Evolutionary conservation across 208 protist genomes (phyloP).

Genomic region (Kentomonas sorsogonicus): DNA sequence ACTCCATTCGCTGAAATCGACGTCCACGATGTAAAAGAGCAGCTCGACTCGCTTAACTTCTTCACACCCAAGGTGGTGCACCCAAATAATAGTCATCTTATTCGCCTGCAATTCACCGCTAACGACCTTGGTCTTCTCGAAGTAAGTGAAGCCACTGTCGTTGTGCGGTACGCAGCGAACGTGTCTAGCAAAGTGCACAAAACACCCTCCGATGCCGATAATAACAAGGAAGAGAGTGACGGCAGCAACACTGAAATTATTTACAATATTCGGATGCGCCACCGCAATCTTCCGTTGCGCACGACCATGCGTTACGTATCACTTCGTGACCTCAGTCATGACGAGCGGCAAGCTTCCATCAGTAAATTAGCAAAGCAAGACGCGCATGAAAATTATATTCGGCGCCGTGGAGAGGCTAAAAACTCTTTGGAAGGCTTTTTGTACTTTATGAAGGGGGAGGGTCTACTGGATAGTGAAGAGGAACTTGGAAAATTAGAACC

Average conservation of each 20-base stretch:
- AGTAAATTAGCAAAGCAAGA: conserved; percentile 41
- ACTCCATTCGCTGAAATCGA: conserved; percentile 34
- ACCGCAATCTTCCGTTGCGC: conserved; percentile 17
- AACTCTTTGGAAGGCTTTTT: conserved; percentile 84
- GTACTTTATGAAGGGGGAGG: conserved; percentile 68
- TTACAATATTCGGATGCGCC: conserved; percentile 50
- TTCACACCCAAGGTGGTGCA: conserved; percentile 40
- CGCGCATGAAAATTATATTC: conserved; percentile 43
- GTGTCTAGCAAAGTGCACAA: conserved; percentile 32
- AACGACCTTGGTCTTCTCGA: conserved; percentile 72
- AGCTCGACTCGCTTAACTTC: conserved; percentile 32
- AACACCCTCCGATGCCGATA: background rate
- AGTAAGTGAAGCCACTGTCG: conserved; percentile 47
- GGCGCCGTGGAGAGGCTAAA: conserved; percentile 46
- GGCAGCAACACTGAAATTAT: too few relatives aligned
- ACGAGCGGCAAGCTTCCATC: conserved; percentile 21
- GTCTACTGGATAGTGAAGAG: conserved; percentile 44
- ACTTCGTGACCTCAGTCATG: conserved; percentile 25
- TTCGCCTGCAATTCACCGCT: conserved; percentile 64
- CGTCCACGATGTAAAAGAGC: conserved; percentile 41
- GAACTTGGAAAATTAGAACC: conserved; percentile 12
- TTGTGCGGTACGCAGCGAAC: conserved; percentile 58
- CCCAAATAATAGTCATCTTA: conserved; percentile 74
- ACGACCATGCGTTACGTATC: conserved; percentile 31
- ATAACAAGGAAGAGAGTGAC: conserved; percentile 2